Percentiles rank a stretch among this genome's conserved stretches.
These are phyloP conservation scores for Oidiodendron maius DNA, from an alignment of 495 filamentous ascomycete genomes.

Conservation along the genomic window DNA sequence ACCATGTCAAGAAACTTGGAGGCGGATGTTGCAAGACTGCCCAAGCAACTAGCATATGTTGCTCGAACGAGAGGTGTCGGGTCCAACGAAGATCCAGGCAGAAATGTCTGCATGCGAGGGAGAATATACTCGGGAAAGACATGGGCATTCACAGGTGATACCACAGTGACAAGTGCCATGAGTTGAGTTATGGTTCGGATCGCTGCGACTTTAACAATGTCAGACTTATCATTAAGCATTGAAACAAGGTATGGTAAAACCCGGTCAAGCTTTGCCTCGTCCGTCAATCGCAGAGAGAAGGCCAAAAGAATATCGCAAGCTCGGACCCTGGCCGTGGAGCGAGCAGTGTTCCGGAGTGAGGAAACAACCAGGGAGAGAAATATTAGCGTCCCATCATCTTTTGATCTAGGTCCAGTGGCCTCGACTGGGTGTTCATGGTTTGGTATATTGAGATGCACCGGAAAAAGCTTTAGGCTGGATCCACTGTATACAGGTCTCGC, in stretches of 20 bases:
- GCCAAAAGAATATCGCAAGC: slow-evolving; percentile 91
- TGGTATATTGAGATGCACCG: slow-evolving; percentile 84
- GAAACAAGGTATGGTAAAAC: slow-evolving; percentile 85
- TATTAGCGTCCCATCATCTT: slow-evolving; percentile 86
- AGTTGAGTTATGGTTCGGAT: slow-evolving; percentile 83
- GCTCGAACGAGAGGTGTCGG: slow-evolving; percentile 70
- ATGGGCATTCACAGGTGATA: slow-evolving; percentile 92
- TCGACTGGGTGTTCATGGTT: slow-evolving; percentile 64
- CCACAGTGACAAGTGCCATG: slow-evolving; percentile 76
- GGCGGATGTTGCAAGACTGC: slow-evolving; percentile 85
- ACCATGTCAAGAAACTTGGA: slow-evolving; percentile 84
- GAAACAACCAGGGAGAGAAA: slow-evolving; percentile 85
- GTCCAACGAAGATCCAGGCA: slow-evolving; percentile 46
- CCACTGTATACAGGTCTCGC: slow-evolving; percentile 17
- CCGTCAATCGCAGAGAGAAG: slow-evolving; percentile 84
- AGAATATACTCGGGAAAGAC: slow-evolving; percentile 94
- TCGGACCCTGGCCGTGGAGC: slow-evolving; percentile 77
- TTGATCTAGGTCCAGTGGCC: slow-evolving; percentile 31
- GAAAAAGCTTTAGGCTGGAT: slow-evolving; percentile 47
- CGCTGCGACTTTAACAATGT: slow-evolving; percentile 78
- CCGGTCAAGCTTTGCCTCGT: slow-evolving; percentile 95
- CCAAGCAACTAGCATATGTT: slow-evolving; percentile 88
- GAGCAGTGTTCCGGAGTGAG: slow-evolving; percentile 81
- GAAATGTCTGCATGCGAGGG: slow-evolving; percentile 68
- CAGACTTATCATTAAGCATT: slow-evolving; percentile 71